These are phyloP conservation scores for Hanseniaspora pseudoguilliermondii DNA, from an alignment of 805 yeast species.

Conservation along the genomic window DNA sequence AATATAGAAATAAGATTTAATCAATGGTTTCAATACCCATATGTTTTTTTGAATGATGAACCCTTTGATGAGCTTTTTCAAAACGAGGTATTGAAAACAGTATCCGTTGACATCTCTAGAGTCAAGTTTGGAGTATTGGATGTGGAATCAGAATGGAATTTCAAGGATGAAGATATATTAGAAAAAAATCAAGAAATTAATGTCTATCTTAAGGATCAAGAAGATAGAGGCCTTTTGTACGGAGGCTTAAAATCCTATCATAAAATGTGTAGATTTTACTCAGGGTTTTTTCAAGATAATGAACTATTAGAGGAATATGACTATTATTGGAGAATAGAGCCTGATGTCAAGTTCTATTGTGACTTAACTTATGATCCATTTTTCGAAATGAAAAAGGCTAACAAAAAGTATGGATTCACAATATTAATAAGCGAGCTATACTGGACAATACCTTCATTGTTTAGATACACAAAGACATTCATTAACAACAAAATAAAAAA, in stretches of 20 bases:
- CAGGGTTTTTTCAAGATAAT: conserved; percentile 73
- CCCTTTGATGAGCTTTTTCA: conserved; percentile 58
- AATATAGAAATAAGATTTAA: conserved; percentile 80
- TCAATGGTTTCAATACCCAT: conserved; percentile 88
- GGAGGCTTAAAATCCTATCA: conserved; percentile 77
- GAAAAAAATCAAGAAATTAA: conserved; percentile 15
- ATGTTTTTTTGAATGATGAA: conserved; percentile 77
- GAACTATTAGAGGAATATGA: conserved; percentile 56
- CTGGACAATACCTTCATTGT: conserved; percentile 72
- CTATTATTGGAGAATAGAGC: conserved; percentile 97
- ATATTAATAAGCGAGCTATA: conserved; percentile 64
- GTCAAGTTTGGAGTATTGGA: conserved; percentile 64
- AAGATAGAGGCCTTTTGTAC: conserved; percentile 72
- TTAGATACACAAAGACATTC: conserved; percentile 56
- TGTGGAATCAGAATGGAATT: conserved; percentile 51
- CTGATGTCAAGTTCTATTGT: conserved; percentile 79
- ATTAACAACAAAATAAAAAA: conserved; percentile 29
- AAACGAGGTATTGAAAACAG: conserved; percentile 35
- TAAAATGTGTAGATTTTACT: conserved; percentile 88
- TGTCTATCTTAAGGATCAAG: conserved; percentile 58
- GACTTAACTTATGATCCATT: conserved; percentile 90
- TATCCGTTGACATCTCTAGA: conserved; percentile 33
- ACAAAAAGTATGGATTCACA: conserved; percentile 76
- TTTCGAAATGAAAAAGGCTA: conserved; percentile 52
- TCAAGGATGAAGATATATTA: conserved; percentile 29